Evolutionary conservation across 768 basidiomycete species (phyloP), one percentile per base, ranked within the genome.

Genomic region (Xerocomus spinulosus): DNA sequence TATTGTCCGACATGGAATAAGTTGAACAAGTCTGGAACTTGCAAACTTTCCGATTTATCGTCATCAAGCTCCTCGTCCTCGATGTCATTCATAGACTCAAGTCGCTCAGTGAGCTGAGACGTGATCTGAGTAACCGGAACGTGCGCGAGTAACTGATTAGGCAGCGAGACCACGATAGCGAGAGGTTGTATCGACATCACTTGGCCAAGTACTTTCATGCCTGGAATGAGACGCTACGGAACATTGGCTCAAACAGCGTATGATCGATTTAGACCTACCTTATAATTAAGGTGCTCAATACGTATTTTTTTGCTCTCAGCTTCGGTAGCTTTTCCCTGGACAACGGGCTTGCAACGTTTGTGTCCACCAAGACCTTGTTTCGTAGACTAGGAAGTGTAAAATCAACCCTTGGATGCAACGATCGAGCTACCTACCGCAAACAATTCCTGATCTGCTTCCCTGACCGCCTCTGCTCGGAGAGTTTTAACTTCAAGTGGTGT

Each of bases 71-170:
- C 73, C 5, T 66, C 62, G 17, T 70, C 73, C 26, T 77, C 74
- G 3, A 71, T 76, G 23, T 73, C 73, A 38, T 78, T 81, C 53
- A 78, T 75, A 26, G 75, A 73, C 61, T 90, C 87, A 24, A 98
- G 74, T 17, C 78, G 71, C 24, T 68, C 56, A 8, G 92, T 97
- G 49, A 92, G 75, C 59, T 88, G 84, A 26, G 79, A 68, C 13
- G 92, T 89, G 49, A 98, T 78, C 66, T 93, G 85, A 33, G 94
- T 98, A 54, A 99, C 91, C 20, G 95, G 94, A 28, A 98, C 77
- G 68, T 99, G 92, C 9, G 81, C 96, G 55, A 89, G 79, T 32
- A 99, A 81, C 68, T 97, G 94, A 58, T 94, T 90, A 15, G 96
- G 95, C n/a, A 99, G 76, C 15, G 95, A 97, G 24, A 98, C 74